Conservation (phyloP, 2,329 filamentous ascomycete species). For the Colletotrichum spaethianum region DNA sequence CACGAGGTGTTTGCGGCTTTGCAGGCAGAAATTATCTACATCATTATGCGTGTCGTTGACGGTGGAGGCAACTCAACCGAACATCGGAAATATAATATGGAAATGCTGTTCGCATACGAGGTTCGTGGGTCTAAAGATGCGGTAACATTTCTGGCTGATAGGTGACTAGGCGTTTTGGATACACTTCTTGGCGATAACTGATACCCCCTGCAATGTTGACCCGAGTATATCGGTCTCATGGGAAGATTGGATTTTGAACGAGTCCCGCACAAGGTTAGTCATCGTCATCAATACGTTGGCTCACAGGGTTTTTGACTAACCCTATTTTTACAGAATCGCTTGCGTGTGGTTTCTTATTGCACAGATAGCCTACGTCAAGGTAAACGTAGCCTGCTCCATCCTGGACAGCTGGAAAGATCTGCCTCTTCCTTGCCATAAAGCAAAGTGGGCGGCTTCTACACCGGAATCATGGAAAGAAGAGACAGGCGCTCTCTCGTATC, state of each 20-base stretch:
- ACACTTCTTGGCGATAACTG: not conserved
- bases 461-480: slow-evolving; percentile 25
- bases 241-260: slow-evolving; percentile 33
- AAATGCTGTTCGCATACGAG: slow-evolving; percentile 29
- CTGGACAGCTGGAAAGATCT: slow-evolving; percentile 26
- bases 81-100: slow-evolving; percentile 15
- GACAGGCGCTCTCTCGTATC: not conserved
- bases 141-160: not conserved
- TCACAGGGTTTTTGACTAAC: not conserved
- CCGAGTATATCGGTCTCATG: not conserved
- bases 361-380: slow-evolving; percentile 20
- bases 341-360: slow-evolving; percentile 35
- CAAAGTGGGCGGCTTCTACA: slow-evolving; percentile 22
- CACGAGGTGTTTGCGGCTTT: slow-evolving; percentile 26
- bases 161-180: not conserved
- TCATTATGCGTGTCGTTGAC: slow-evolving; percentile 37
- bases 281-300: no score
- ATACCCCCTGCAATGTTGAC: not conserved
- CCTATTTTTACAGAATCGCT: not conserved
- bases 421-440: slow-evolving; percentile 24
- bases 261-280: slow-evolving; percentile 27
- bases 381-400: slow-evolving; percentile 14
- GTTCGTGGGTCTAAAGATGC: not conserved
- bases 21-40: slow-evolving; percentile 35
- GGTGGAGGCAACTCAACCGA: not conserved